Base-by-base conservation (phyloP, 2,329 filamentous ascomycete genomes). In the Calonectria crousiana region DNA sequence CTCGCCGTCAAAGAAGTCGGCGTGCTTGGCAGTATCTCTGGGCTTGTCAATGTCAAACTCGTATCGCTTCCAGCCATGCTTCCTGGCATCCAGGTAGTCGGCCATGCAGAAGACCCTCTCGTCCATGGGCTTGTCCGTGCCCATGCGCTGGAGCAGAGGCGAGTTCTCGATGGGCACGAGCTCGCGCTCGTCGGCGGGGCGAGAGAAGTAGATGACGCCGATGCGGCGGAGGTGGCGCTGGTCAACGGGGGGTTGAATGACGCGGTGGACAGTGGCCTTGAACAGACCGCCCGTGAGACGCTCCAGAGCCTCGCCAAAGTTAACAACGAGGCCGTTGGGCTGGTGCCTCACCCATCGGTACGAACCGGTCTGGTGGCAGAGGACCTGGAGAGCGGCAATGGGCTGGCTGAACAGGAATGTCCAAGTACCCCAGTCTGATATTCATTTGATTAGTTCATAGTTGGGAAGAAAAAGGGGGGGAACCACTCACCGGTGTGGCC, bases 381-480 rank as follows among this genome's bases (percentile, higher is more conserved):
- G 82, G 30, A 87, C 81, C 66, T 86, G 85, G 9, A 87, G 77
- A 0, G 84, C 85, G 0, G 84, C 81, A 11, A 87, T 83, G 26
- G 84, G 82, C 71, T 86, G 85, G 23, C 81, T 83, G 81, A 85
- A 84, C 18, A 86, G 81, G 28, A 87, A 81, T 0, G 84, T 86
- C 49, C 85, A 78, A 6, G 82, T 83, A 9, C 84, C 85, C 74
- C 85, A 86, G 69, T 87, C 85, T 38, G 10, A 47, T 30, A 65
- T 28, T 47, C 23, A 9, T 26, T 32, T 71, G 41, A 26, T 71
- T 47, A 71, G 68, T 20, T 44, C 6, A 16, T 11, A 41, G 11
- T n/a, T n/a, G n/a, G n/a, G 20, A 44, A 30, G 18, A 28, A 16
- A 20, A 47, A 1, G 56, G 9, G 18, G 11, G 16, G 5, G 18